Percentiles rank a stretch among this genome's conserved stretches.
phyloP scores from a whole-genome alignment of 2,329 filamentous ascomycete species.

The Lachnellula arida region DNA sequence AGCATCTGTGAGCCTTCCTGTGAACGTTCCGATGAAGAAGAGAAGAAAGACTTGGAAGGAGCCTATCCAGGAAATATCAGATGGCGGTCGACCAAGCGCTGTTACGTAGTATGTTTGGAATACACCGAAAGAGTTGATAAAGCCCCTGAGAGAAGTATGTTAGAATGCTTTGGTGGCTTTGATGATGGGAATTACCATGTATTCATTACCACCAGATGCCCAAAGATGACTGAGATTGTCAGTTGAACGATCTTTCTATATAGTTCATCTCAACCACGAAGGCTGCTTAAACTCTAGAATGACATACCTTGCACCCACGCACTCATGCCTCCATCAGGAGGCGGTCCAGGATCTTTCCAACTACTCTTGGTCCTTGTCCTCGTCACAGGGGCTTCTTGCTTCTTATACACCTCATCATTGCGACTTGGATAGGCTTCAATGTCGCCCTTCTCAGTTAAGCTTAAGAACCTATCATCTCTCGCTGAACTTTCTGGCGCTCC shows the following conservation, averaged over 20 bases:
- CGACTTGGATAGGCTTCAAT: neutral
- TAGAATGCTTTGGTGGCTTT: too few species aligned
- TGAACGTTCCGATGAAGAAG: constrained; percentile 38
- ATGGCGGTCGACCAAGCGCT: constrained; percentile 30
- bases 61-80: constrained; percentile 43
- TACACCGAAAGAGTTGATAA: constrained; percentile 39
- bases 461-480: neutral
- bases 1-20: constrained; percentile 37
- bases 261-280: neutral
- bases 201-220: constrained; percentile 29
- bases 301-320: constrained; percentile 30
- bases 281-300: neutral
- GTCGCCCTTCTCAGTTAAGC: neutral
- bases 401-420: neutral
- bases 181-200: constrained; percentile 14
- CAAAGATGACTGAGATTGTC: constrained; percentile 13
- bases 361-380: constrained; percentile 24
- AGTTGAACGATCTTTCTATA: neutral
- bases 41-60: constrained; percentile 39
- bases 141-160: constrained; percentile 22
- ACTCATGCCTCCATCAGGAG: constrained; percentile 28
- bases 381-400: constrained; percentile 9
- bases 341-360: constrained; percentile 29
- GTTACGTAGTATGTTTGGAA: constrained; percentile 42
- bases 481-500: neutral